Evolutionary conservation across 371 early-diverging fungal species (phyloP), one percentile per base, ranked within the genome.

Genomic region (Phascolomyces articulosus): DNA sequence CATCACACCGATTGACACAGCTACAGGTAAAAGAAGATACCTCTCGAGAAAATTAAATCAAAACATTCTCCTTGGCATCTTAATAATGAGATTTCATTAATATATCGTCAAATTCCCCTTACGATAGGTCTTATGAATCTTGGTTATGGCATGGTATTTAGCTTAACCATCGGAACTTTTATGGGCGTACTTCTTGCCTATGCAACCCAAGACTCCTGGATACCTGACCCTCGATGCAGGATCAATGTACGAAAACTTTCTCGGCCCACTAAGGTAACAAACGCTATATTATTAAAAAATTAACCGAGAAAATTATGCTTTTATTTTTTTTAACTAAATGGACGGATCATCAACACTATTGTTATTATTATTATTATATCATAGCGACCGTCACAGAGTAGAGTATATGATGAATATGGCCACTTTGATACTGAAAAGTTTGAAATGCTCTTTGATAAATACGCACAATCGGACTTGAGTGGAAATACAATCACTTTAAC

Each of bases 361-460:
- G n/a, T n/a, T n/a, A n/a, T n/a, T n/a, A n/a, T n/a, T n/a, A n/a
- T n/a, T n/a, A n/a, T n/a, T n/a, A n/a, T n/a, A n/a, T n/a, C n/a
- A n/a, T 18, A 34, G 10, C 29, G 44, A 10, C 29, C 15, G 6
- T 58, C 58, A 6, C 24, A 4, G 7, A 51, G 51, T n/a, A 51
- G 51, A 51, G 51, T 64, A 13, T 58, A 55, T 62, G 70, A 79
- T 57, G 62, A 60, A 16, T 41, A 72, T 41, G 80, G 79, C 2
- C 29, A 69, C 0, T 76, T 79, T 60, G 65, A 67, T 24, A 44
- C 60, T 38, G 70, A 79, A 9, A 66, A 62, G 20, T 79, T 76
- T 53, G 72, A 79, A 23, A 29, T 10, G 15, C 40, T 76, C 18
- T 76, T 76, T 57, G 40, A 64, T 4, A 74, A 70, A 47, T 71